Conservation (phyloP, 164 flowering plant genomes). For the Nymphaea colorata region DNA sequence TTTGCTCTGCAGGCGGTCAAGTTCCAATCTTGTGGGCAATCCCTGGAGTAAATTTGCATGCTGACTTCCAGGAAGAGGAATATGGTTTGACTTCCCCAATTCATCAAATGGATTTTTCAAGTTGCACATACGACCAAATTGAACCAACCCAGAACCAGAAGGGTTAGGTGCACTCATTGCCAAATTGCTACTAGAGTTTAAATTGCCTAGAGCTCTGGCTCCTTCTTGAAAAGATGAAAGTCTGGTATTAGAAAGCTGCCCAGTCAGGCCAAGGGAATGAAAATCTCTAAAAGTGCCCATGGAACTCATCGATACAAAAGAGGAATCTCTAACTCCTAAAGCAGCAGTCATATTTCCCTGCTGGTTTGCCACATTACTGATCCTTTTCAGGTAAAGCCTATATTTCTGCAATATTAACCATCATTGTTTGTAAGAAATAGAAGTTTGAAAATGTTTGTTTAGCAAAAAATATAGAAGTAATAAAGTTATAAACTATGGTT, state of each 20-base stretch:
- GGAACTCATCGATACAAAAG: constrained; percentile 41
- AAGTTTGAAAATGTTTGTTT: neutral
- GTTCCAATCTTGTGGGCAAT: constrained; percentile 39
- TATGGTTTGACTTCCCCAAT: constrained; percentile 24
- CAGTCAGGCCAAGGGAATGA: constrained; percentile 34
- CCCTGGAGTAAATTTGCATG: constrained; percentile 41
- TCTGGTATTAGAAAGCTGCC: constrained; percentile 33
- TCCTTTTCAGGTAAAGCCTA: constrained; percentile 71
- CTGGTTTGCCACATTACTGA: constrained; percentile 32
- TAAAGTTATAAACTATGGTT: neutral
- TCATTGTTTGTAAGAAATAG: neutral
- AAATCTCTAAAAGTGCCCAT: constrained; percentile 54
- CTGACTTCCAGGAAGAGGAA: constrained; percentile 30
- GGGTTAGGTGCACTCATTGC: constrained; percentile 31
- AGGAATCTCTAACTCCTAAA: constrained; percentile 43
- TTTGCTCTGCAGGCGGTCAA: constrained; percentile 34
- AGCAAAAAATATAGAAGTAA: neutral
- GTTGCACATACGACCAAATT: constrained; percentile 30
- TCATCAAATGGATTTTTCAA: constrained; percentile 22
- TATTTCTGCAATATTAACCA: constrained; percentile 51
- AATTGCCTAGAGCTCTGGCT: constrained; percentile 46
- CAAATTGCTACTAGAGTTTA: constrained; percentile 33
- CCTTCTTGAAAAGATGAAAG: constrained; percentile 26
- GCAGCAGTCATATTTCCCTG: constrained; percentile 43
- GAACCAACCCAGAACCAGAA: constrained; percentile 43